Percentiles rank a stretch among this genome's conserved stretches.
phyloP scores from a whole-genome alignment of 2,329 filamentous ascomycete species.

The Gliomastix tumulicola region DNA sequence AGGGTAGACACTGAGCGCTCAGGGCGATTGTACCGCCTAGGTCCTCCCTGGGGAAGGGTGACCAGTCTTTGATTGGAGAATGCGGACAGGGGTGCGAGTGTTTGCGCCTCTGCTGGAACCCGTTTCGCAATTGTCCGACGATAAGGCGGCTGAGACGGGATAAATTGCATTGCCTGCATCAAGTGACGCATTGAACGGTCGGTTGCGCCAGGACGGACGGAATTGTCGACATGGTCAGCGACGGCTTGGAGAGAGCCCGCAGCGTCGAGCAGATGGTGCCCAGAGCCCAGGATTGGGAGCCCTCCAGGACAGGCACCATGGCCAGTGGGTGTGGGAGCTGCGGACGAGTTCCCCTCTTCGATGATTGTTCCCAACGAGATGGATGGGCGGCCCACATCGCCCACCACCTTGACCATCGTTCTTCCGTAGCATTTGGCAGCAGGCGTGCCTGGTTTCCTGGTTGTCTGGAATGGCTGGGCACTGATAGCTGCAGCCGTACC shows the following conservation, averaged over 20 bases:
- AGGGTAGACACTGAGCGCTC: too few relatives aligned
- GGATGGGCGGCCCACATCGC: neutral
- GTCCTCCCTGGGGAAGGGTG: conserved; percentile 6
- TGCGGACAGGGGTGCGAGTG: conserved; percentile 3
- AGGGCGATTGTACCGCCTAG: neutral
- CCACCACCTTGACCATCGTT: neutral
- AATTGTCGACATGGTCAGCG: neutral
- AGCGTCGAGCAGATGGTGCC: too few relatives aligned
- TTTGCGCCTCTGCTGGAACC: neutral
- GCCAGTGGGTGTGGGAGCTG: neutral
- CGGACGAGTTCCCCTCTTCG: neutral
- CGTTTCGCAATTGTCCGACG: conserved; percentile 2
- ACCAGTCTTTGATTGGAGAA: conserved; percentile 9
- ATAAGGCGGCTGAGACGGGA: neutral
- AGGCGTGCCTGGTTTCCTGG: too few relatives aligned
- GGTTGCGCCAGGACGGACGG: neutral
- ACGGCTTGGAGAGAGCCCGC: too few relatives aligned
- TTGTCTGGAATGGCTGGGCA: too few relatives aligned
- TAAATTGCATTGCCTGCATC: neutral
- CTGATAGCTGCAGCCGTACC: too few relatives aligned
- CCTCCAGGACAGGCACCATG: neutral
- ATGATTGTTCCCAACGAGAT: neutral
- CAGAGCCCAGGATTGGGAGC: too few relatives aligned
- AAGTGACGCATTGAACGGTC: neutral
- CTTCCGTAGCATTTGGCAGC: neutral